phyloP scores from a whole-genome alignment of 164 flowering plant species.

The Umbilicus rupestris region DNA sequence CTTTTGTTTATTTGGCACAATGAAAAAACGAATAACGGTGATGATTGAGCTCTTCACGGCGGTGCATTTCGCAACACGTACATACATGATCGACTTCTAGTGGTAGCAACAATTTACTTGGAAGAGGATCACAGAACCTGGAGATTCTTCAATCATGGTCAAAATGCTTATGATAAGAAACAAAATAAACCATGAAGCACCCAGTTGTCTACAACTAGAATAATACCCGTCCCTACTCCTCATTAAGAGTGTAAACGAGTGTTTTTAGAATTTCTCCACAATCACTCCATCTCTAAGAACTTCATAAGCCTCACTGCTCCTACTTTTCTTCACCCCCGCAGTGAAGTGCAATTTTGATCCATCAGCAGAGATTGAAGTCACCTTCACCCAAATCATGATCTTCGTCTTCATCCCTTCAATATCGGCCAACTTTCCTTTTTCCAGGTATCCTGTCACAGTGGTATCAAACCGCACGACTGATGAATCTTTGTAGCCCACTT shows the following conservation, averaged over 20 bases:
- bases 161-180: too few species aligned
- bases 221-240: too few species aligned
- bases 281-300: conserved; percentile 63
- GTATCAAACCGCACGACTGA: conserved; percentile 67
- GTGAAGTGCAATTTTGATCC: conserved; percentile 59
- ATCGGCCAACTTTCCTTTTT: conserved; percentile 81
- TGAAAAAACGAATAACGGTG: too few species aligned
- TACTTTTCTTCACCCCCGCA: conserved; percentile 67
- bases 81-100: too few species aligned
- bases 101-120: too few species aligned
- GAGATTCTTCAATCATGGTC: too few species aligned
- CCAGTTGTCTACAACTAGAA: too few species aligned
- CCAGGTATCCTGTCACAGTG: conserved; percentile 70
- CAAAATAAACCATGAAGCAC: too few species aligned
- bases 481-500: conserved; percentile 81
- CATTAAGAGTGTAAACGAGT: not conserved
- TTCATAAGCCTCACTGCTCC: conserved; percentile 76
- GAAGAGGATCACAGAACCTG: too few species aligned
- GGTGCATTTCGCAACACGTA: too few species aligned
- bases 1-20: too few species aligned
- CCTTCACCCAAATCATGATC: conserved; percentile 90
- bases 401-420: conserved; percentile 87
- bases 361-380: conserved; percentile 60
- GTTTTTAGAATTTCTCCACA: conserved; percentile 64
- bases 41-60: too few species aligned